Conservation (phyloP, 768 basidiomycete genomes). For the Macrolepiota fuliginosa region DNA sequence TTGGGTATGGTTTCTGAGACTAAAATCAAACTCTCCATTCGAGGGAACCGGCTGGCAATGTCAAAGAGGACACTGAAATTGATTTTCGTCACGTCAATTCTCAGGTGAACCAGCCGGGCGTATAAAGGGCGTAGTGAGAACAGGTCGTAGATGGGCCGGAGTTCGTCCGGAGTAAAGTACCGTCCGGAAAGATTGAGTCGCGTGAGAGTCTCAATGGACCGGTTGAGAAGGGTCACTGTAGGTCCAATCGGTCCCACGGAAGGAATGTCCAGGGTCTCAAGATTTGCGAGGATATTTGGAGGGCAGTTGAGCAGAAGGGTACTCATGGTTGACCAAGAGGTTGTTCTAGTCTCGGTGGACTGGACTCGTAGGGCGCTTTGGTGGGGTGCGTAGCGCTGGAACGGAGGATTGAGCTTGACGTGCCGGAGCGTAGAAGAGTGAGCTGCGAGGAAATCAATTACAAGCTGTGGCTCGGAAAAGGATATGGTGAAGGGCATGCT, state of each 20-base stretch:
- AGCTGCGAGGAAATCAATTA: neutral
- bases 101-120: neutral
- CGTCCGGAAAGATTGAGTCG: neutral
- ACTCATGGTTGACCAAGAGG: neutral
- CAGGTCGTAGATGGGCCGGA: neutral
- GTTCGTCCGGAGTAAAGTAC: neutral
- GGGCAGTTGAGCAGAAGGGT: neutral
- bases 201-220: neutral
- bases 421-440: conserved; percentile 19
- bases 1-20: neutral
- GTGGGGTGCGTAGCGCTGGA: neutral
- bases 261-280: neutral
- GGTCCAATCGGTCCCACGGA: neutral
- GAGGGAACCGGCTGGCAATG: neutral
- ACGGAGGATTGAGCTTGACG: conserved; percentile 19
- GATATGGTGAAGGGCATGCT: neutral
- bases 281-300: neutral
- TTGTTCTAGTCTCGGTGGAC: neutral
- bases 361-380: neutral
- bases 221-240: neutral
- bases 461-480: neutral
- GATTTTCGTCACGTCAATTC: neutral
- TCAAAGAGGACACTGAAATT: neutral
- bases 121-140: neutral
- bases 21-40: neutral